These are phyloP conservation scores for Martiniozyma abietophila DNA, from an alignment of 805 yeast species.

Conservation along the genomic window DNA sequence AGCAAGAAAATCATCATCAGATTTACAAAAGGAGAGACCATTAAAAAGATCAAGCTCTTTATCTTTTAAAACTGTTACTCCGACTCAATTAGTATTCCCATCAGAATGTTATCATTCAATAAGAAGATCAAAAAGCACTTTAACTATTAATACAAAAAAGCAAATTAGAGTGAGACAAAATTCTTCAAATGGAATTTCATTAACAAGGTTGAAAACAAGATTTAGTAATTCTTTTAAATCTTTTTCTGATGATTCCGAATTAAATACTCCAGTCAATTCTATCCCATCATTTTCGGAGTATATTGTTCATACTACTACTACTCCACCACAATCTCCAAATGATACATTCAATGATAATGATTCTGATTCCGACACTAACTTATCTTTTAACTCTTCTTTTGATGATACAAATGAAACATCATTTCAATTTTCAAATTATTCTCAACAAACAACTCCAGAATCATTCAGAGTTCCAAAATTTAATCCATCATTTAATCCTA, in stretches of 20 bases:
- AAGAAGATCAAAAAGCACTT: background rate
- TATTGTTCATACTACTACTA: too few relatives aligned
- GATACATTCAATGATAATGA: conserved; percentile 1
- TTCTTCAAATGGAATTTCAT: too few relatives aligned
- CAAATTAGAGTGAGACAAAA: too few relatives aligned
- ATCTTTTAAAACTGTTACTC: conserved; percentile 18
- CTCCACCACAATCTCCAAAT: too few relatives aligned
- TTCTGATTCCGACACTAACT: background rate
- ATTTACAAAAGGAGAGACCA: conserved; percentile 19
- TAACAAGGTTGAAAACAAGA: conserved; percentile 1
- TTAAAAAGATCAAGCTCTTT: conserved; percentile 23
- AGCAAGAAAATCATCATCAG: conserved; percentile 11
- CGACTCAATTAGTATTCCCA: conserved; percentile 2
- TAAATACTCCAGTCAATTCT: too few relatives aligned
- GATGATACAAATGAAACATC: background rate
- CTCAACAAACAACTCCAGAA: conserved; percentile 5
- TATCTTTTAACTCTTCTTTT: background rate
- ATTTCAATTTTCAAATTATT: conserved; percentile 2
- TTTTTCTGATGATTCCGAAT: too few relatives aligned
- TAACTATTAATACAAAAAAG: too few relatives aligned
- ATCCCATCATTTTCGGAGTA: too few relatives aligned
- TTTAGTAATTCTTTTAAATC: conserved; percentile 1
- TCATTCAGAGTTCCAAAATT: background rate
- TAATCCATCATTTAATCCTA: background rate
- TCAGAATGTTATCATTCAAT: background rate